A percentile compares a stretch with the other conserved stretches of the same genome.
Evolutionary conservation across 2,329 filamentous ascomycete species (phyloP).

Genomic region (Cephalotrichum gorgonifer): DNA sequence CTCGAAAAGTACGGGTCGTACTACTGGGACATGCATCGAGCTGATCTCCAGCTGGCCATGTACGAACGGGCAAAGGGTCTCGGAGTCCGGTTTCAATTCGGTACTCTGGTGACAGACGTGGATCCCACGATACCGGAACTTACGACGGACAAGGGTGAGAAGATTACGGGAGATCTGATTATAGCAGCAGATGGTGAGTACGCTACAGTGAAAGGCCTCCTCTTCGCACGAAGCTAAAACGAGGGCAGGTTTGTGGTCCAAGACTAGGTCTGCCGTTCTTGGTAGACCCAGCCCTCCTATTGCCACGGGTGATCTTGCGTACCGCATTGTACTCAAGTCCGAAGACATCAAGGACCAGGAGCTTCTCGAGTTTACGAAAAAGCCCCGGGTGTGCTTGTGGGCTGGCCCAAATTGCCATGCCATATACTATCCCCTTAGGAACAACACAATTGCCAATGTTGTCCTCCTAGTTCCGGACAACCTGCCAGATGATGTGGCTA

Average conservation of each 20-base stretch:
- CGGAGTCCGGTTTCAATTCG: background rate
- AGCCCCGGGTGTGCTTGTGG: background rate
- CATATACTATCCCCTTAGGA: background rate
- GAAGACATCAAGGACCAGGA: background rate
- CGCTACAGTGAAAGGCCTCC: no score
- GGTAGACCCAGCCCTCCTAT: conserved; percentile 30
- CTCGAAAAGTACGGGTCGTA: background rate
- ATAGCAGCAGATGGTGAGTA: background rate
- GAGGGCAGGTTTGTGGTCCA: conserved; percentile 29
- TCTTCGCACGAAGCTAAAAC: no score
- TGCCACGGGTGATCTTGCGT: conserved; percentile 21
- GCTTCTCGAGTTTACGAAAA: background rate
- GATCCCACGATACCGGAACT: background rate
- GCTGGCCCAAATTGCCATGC: background rate
- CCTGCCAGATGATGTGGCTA: background rate
- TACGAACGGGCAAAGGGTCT: background rate
- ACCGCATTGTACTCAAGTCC: background rate
- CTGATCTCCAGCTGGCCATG: background rate
- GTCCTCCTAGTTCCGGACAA: conserved; percentile 3
- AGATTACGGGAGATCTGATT: background rate
- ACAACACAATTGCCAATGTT: background rate
- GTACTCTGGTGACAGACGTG: background rate
- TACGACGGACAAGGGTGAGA: background rate
- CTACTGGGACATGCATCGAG: background rate
- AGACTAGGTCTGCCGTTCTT: conserved; percentile 30